phyloP scores from a whole-genome alignment of 164 flowering plant species.

The Piper betle region DNA sequence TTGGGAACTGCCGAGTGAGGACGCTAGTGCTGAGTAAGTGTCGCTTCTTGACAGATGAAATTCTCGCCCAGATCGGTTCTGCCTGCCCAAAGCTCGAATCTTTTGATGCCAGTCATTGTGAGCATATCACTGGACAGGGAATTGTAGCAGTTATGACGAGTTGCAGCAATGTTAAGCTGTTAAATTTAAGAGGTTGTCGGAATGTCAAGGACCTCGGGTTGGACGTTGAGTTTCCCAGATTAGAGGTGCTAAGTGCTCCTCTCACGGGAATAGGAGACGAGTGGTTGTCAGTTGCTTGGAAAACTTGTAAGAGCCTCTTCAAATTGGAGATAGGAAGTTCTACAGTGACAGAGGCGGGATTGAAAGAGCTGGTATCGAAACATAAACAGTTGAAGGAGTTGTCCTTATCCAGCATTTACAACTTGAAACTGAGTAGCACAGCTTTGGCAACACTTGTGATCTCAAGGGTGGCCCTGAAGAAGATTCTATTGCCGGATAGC shows the following conservation, averaged over 20 bases:
- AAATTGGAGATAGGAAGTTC: neutral
- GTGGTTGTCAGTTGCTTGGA: slow-evolving; percentile 6
- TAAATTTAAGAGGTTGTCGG: slow-evolving; percentile 21
- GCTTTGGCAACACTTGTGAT: too few relatives aligned
- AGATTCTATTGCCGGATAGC: too few relatives aligned
- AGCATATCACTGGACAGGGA: slow-evolving; percentile 24
- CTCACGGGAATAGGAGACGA: slow-evolving; percentile 22
- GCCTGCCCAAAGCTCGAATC: slow-evolving; percentile 32
- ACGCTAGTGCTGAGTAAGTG: slow-evolving; percentile 23
- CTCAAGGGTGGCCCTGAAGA: too few relatives aligned
- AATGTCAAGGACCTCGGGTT: slow-evolving; percentile 12
- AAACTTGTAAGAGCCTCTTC: neutral
- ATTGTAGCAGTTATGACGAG: slow-evolving; percentile 17
- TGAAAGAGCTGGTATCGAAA: neutral
- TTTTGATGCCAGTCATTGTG: slow-evolving; percentile 26
- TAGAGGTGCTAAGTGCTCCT: slow-evolving; percentile 28
- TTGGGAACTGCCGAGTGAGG: slow-evolving; percentile 12
- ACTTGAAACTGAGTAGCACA: too few relatives aligned
- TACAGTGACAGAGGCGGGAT: neutral
- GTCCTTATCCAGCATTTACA: too few relatives aligned
- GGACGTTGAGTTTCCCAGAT: slow-evolving; percentile 12
- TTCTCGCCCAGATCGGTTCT: slow-evolving; percentile 11
- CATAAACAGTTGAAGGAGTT: neutral
- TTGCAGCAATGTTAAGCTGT: slow-evolving; percentile 23
- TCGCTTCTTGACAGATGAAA: slow-evolving; percentile 15